Evolutionary conservation across 2,329 filamentous ascomycete genomes (phyloP).

Genomic region (Zymoseptoria passerinii): DNA sequence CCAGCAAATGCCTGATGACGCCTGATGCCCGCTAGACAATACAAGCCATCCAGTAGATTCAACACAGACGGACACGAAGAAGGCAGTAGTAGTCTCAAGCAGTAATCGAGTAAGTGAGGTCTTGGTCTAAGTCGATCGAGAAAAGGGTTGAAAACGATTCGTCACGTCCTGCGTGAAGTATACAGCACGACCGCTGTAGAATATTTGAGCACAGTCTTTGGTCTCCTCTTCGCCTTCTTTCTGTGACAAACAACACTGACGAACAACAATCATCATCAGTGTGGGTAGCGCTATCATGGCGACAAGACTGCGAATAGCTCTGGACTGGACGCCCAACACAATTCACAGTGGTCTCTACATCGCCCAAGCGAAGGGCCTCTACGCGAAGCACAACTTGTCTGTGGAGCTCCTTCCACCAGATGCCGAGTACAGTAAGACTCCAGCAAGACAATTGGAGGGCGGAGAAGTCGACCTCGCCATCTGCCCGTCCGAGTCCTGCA

Average conservation of each 20-base stretch:
- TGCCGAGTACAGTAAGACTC: conserved; percentile 22
- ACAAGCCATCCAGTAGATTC: no score
- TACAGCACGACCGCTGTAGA: no score
- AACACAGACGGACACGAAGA: no score
- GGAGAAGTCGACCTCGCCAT: conserved; percentile 27
- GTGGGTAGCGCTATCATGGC: conserved; percentile 6
- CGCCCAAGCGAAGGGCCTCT: conserved; percentile 19
- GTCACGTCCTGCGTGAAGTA: no score
- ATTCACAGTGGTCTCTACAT: conserved; percentile 27
- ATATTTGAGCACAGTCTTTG: no score
- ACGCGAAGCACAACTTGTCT: conserved; percentile 17
- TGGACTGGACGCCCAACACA: conserved; percentile 31
- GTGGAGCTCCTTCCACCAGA: conserved; percentile 25
- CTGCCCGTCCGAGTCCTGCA: conserved; percentile 27
- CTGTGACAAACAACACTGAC: neutral
- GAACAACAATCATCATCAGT: neutral
- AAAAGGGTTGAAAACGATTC: no score
- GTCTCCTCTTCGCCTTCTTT: neutral
- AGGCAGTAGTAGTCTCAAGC: no score
- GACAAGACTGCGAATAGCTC: conserved; percentile 22
- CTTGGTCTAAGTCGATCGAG: no score
- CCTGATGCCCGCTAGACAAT: no score
- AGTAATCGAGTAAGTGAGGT: no score
- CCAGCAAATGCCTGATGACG: no score
- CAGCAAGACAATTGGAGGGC: conserved; percentile 22